Evolutionary conservation across 2,329 filamentous ascomycete species (phyloP).

Genomic region (Sclerotinia subarctica): DNA sequence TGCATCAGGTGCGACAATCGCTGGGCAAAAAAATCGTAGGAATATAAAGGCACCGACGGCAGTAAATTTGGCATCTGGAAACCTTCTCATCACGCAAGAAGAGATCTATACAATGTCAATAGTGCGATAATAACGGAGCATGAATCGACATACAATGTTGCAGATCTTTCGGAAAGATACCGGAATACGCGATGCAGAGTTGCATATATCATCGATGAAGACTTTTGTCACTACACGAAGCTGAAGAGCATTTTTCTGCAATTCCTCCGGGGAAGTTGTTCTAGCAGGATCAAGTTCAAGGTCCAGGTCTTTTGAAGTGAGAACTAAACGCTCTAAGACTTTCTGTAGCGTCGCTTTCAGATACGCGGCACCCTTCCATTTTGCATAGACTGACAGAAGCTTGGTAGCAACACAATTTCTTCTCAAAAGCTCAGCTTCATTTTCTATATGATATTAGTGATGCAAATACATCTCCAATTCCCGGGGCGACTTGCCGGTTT

Average conservation of each 20-base stretch:
- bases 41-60: constrained; percentile 71
- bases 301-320: constrained; percentile 64
- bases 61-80: constrained; percentile 68
- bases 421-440: constrained; percentile 64
- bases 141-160: constrained; percentile 51
- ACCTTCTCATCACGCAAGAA: constrained; percentile 58
- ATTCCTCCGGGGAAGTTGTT: constrained; percentile 57
- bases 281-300: constrained; percentile 65
- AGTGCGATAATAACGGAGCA: neutral
- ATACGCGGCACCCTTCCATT: constrained; percentile 66
- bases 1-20: constrained; percentile 66
- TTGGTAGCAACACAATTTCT: constrained; percentile 69
- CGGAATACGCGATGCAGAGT: constrained; percentile 59
- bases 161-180: constrained; percentile 65
- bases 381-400: constrained; percentile 68
- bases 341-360: constrained; percentile 63
- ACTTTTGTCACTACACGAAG: constrained; percentile 66
- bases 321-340: constrained; percentile 62
- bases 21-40: constrained; percentile 68
- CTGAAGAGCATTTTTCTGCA: constrained; percentile 64
- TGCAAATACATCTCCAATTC: neutral
- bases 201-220: constrained; percentile 68
- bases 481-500: constrained; percentile 50
- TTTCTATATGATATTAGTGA: constrained; percentile 46
- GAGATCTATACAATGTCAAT: constrained; percentile 49